A percentile compares a stretch with the other conserved stretches of the same genome.
Evolutionary conservation across 192 early-diverging fungal genomes (phyloP).

Genomic region (Radiomyces spectabilis): DNA sequence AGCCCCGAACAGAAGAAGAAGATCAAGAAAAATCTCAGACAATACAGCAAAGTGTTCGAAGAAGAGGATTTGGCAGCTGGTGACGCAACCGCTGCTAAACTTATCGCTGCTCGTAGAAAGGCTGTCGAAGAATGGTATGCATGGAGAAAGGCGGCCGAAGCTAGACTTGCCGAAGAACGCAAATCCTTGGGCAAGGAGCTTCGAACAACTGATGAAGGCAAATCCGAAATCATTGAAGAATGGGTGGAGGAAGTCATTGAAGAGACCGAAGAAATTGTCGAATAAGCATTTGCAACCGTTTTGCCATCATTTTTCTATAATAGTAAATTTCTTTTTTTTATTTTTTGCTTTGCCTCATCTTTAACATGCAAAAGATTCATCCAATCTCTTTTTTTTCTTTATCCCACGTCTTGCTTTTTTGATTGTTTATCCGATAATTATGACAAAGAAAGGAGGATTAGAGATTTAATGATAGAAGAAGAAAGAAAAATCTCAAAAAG

Average conservation of each 20-base stretch:
- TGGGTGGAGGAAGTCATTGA: conserved; percentile 84
- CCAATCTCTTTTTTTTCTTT: not conserved
- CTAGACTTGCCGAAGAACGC: conserved; percentile 49
- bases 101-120: conserved; percentile 65
- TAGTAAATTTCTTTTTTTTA: not conserved
- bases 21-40: conserved; percentile 87
- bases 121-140: conserved; percentile 79
- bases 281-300: conserved; percentile 37
- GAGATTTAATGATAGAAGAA: no score
- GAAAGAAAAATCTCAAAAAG: no score
- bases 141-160: conserved; percentile 68
- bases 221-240: conserved; percentile 74
- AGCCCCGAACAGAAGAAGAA: conserved; percentile 73
- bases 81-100: conserved; percentile 64
- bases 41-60: conserved; percentile 84
- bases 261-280: conserved; percentile 73
- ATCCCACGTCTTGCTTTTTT: not conserved
- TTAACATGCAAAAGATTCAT: not conserved
- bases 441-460: not conserved
- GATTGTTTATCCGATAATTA: not conserved
- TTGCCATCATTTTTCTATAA: not conserved
- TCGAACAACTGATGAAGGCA: conserved; percentile 44
- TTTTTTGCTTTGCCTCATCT: no score
- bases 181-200: conserved; percentile 45
- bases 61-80: conserved; percentile 75